Base-by-base conservation (phyloP, 805 yeast genomes). In the Torulaspora franciscae region DNA sequence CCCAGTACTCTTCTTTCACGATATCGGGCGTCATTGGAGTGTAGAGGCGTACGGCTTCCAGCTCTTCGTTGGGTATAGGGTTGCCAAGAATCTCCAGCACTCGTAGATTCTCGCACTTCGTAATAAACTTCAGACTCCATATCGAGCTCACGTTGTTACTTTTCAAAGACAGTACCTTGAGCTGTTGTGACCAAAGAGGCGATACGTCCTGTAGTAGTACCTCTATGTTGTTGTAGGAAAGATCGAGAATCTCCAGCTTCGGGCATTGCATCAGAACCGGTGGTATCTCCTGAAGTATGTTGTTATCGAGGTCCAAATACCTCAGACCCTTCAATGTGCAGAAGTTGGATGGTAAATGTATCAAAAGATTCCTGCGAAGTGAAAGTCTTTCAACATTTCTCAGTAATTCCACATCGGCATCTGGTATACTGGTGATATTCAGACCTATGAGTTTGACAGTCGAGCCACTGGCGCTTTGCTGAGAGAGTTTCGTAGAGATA, bases 271-370 rank as follows among this genome's bases (percentile, higher is more conserved):
- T 47, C 47, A 77, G 54, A 6, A 71, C 57, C 1, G 64, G 60
- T 0, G 95, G 89, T 36, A 85, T 72, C 37, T 65, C 69, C 2
- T 68, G 52, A 41, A 86, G 70, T 36, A 66, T 59, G 59, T 86
- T 86, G 47, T 72, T 69, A 58, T 85, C 84, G 37, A 86, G 63
- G 60, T 85, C 91, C 45, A 86, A 64, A 50, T 80, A 82, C 43
- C 77, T 69, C 42, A 85, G 64, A 35, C 69, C 64, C 10, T 70
- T 53, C 46, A 83, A 55, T 7, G 66, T 59, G 5, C 62, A 49
- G 56, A 83, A 72, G 38, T 67, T 70, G 1, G 61, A 55, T 0
- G 88, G 85, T 11, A 83, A 59, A 2, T 62, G 58, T 0, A 63
- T 50, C 10, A 83, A 57, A 24, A 64, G 60, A 58, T 83, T 83